Evolutionary conservation across 257 asterid genomes (phyloP).

Genomic region (Lavandula angustifolia): DNA sequence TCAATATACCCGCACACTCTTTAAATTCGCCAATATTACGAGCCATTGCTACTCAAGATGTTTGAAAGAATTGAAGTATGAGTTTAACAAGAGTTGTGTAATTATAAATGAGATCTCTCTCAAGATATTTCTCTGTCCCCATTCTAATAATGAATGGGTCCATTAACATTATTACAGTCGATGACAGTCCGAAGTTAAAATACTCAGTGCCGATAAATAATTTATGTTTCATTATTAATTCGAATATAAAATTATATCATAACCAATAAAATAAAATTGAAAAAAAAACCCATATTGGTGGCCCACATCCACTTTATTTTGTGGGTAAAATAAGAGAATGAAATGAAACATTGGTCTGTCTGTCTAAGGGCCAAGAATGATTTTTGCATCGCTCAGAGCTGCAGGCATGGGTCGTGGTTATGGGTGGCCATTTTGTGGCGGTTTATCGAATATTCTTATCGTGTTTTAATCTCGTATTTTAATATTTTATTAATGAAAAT

Average conservation of each 20-base stretch:
- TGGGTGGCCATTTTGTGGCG: slow-evolving; percentile 52
- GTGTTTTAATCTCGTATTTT: background rate
- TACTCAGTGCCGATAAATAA: background rate
- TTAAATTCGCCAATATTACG: no score
- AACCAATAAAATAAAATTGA: background rate
- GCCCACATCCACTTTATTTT: slow-evolving; percentile 37
- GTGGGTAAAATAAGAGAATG: slow-evolving; percentile 21
- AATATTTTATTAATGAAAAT: background rate
- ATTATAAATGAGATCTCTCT: no score
- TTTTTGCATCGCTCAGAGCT: slow-evolving; percentile 31
- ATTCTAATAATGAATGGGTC: no score
- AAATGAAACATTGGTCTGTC: slow-evolving; percentile 43
- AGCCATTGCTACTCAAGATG: no score
- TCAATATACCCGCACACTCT: no score
- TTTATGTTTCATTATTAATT: background rate
- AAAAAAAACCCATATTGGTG: slow-evolving; percentile 42
- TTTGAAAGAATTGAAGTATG: no score
- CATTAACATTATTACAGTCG: background rate
- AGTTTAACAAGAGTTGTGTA: no score
- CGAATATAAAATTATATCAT: background rate
- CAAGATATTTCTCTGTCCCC: no score
- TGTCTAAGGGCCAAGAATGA: slow-evolving; percentile 20
- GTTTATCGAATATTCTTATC: background rate
- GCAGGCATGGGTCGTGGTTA: slow-evolving; percentile 43
- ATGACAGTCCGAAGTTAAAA: background rate